Base-by-base conservation (phyloP, 2,329 filamentous ascomycete species). In the Colletotrichum neosansevieriae region DNA sequence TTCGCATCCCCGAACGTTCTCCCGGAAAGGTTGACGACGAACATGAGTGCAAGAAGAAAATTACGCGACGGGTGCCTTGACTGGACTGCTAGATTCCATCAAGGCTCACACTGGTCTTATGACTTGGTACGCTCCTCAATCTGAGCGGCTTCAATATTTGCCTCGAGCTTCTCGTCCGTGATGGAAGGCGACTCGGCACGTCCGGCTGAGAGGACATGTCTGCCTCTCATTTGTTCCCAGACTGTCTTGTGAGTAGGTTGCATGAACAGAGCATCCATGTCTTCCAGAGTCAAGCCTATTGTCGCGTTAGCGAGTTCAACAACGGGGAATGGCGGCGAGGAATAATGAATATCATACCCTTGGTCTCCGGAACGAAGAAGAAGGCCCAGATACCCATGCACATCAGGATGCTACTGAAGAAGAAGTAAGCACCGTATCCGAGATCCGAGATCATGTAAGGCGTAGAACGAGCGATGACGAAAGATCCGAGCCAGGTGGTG, bases 321-420 rank as follows among this genome's bases (percentile, higher is more conserved):
- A 15, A 6, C 4, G 3, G 1, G 3, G 1, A 19, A 4, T 12
- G 5, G 3, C 12, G 7, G n/a, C 19, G n/a, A 2, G n/a, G 3
- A 24, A 42, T 24, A n/a, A n/a, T n/a, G n/a, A n/a, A 17, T 4
- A 12, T 38, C 66, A 4, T 7, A 66, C 84, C 84, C 74, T 85
- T 86, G 3, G 84, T 86, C 72, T 86, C 84, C 1, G 85, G 85
- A 0, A 86, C 77, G 54, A 84, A 83, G 75, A 85, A 84, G 62
- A 80, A 81, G 3, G 83, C 79, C 74, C 83, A 87, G 49, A 84
- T 72, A 10, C 82, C 78, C 71, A 84, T 81, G 32, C 78, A 70
- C 15, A 85, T 76, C 56, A 85, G 81, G 36, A 85, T 77, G 0
- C 79, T 76, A 3, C 81, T 84, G 70, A 87, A 87, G 75, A 87